Conservation (phyloP, 805 yeast genomes). For the Suhomyces pyralidae region DNA sequence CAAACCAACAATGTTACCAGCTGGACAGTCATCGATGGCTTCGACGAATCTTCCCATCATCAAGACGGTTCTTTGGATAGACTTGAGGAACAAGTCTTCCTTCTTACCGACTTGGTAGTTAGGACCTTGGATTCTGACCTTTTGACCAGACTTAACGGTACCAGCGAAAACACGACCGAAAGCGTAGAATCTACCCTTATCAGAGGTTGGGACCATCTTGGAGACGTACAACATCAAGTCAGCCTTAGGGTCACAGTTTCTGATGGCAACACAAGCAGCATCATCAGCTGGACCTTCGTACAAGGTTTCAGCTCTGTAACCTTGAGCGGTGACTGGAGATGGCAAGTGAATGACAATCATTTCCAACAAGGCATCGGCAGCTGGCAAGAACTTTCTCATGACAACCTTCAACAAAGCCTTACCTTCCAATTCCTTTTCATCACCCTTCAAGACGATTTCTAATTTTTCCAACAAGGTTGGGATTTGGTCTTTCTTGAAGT, state of each 20-base stretch:
- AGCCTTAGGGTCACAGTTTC: constrained; percentile 97
- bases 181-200: constrained; percentile 99
- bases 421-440: constrained; percentile 98
- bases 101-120: constrained; percentile 98
- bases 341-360: constrained; percentile 98
- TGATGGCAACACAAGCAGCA: constrained; percentile 85
- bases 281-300: constrained; percentile 99
- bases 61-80: constrained; percentile 97
- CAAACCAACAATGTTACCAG: constrained; percentile 99
- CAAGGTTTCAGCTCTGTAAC: constrained; percentile 97
- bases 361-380: constrained; percentile 98
- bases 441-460: constrained; percentile 90
- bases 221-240: constrained; percentile 99
- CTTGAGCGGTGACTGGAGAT: constrained; percentile 99
- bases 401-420: constrained; percentile 97
- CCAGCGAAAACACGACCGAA: constrained; percentile 99
- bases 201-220: constrained; percentile 99
- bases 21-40: constrained; percentile 99
- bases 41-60: constrained; percentile 99
- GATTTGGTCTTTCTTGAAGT: constrained; percentile 97
- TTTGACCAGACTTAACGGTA: constrained; percentile 98
- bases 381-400: constrained; percentile 99
- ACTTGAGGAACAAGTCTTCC: constrained; percentile 95
- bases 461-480: constrained; percentile 89
- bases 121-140: constrained; percentile 99